Evolutionary conservation across 2,329 filamentous ascomycete species (phyloP).

Genomic region (Hypoxylon sp.): DNA sequence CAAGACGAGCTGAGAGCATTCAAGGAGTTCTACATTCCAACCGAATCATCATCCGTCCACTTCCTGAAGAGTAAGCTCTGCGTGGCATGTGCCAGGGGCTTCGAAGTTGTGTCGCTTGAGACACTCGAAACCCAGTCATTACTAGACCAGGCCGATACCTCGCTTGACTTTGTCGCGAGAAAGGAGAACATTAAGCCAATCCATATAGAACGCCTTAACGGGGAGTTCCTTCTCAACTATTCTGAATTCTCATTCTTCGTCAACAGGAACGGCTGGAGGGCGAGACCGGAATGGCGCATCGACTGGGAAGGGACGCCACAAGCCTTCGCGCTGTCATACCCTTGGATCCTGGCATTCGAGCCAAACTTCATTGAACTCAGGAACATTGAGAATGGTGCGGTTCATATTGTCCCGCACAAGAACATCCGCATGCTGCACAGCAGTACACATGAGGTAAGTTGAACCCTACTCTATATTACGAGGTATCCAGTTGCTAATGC

Average conservation of each 20-base stretch:
- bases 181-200: slow-evolving; percentile 96
- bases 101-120: slow-evolving; percentile 96
- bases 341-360: slow-evolving; percentile 97
- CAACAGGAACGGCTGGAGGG: slow-evolving; percentile 97
- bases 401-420: slow-evolving; percentile 96
- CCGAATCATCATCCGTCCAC: slow-evolving; percentile 97
- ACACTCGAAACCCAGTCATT: slow-evolving; percentile 98
- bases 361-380: slow-evolving; percentile 97
- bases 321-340: slow-evolving; percentile 93
- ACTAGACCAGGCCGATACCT: slow-evolving; percentile 97
- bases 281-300: slow-evolving; percentile 95
- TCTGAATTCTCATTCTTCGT: slow-evolving; percentile 99
- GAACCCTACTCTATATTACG: neutral
- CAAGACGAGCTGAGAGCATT: slow-evolving; percentile 97
- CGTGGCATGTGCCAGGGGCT: slow-evolving; percentile 94
- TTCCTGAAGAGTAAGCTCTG: slow-evolving; percentile 97
- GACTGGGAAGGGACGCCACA: slow-evolving; percentile 96
- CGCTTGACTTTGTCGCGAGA: slow-evolving; percentile 94
- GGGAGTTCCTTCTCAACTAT: slow-evolving; percentile 98
- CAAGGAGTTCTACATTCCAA: slow-evolving; percentile 99
- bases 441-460: slow-evolving; percentile 91
- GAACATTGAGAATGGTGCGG: slow-evolving; percentile 93
- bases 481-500: slow-evolving; percentile 51
- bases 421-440: slow-evolving; percentile 98
- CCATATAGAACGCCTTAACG: slow-evolving; percentile 96